A percentile compares a stretch with the other conserved stretches of the same genome.
Conservation (phyloP, 2,329 filamentous ascomycete genomes). For the Chalaropsis thielavioides region DNA sequence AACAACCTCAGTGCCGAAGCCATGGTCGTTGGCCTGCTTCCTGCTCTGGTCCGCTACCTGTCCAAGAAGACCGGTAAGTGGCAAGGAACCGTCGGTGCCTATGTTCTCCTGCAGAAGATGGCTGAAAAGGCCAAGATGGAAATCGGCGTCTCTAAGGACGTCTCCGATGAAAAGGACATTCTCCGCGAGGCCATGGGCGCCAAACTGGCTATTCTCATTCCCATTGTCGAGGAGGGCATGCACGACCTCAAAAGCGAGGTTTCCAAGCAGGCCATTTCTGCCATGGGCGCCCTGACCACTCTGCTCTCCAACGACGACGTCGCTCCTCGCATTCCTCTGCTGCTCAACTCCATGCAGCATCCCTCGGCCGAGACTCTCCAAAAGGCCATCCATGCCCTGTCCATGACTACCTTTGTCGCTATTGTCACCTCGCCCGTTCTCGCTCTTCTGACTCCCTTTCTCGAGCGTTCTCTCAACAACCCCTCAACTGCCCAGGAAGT, state of each 20-base stretch:
- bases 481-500: conserved; percentile 88
- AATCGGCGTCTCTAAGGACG: conserved; percentile 62
- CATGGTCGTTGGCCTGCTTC: conserved; percentile 68
- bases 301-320: conserved; percentile 96
- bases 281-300: conserved; percentile 80
- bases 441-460: conserved; percentile 81
- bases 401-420: conserved; percentile 96
- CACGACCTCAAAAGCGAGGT: conserved; percentile 88
- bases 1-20: conserved; percentile 65
- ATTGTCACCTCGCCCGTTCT: conserved; percentile 91
- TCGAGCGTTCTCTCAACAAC: conserved; percentile 86
- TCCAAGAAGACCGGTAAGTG: conserved; percentile 81
- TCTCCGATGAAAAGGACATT: conserved; percentile 76
- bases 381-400: conserved; percentile 92
- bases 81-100: conserved; percentile 86
- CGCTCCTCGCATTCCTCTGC: conserved; percentile 73
- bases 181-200: conserved; percentile 82
- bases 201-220: conserved; percentile 74
- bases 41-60: conserved; percentile 60
- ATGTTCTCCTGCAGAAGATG: conserved; percentile 77
- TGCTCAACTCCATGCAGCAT: conserved; percentile 91
- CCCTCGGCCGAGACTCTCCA: conserved; percentile 77
- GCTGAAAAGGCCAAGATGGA: conserved; percentile 86
- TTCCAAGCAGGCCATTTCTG: conserved; percentile 75
- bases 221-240: conserved; percentile 84